phyloP scores from a whole-genome alignment of 1,139 yeast genomes.

The Lodderomyces theae region DNA sequence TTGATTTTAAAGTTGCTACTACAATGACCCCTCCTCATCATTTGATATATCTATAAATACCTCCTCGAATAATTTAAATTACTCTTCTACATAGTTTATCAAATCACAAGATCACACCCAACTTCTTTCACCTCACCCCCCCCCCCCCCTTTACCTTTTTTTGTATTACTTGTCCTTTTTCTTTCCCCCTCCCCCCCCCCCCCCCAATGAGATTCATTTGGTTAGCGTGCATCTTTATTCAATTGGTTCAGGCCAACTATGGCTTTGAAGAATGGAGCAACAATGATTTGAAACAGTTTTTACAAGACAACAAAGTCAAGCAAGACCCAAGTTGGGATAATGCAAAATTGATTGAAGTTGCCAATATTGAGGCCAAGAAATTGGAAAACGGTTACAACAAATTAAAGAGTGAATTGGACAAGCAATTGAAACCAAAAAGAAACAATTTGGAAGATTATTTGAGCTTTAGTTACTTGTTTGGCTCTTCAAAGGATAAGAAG shows the following conservation, averaged over 20 bases:
- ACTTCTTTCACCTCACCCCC: no score
- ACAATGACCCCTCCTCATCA: neutral
- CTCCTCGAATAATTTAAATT: neutral
- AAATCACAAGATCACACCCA: no score
- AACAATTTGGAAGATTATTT: slow-evolving; percentile 19
- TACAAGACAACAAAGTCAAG: slow-evolving; percentile 34
- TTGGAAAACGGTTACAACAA: slow-evolving; percentile 15
- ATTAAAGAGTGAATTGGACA: slow-evolving; percentile 9
- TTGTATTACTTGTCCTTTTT: no score
- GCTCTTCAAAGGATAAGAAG: slow-evolving; percentile 8
- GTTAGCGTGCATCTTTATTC: slow-evolving; percentile 5
- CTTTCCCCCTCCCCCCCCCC: neutral
- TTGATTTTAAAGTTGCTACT: neutral
- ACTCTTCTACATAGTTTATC: no score
- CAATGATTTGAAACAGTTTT: slow-evolving; percentile 27
- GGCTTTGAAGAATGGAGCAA: slow-evolving; percentile 21
- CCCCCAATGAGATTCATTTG: slow-evolving; percentile 5
- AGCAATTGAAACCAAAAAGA: slow-evolving; percentile 7
- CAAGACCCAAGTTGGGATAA: slow-evolving; percentile 20
- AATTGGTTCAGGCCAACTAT: slow-evolving; percentile 8
- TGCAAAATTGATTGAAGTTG: slow-evolving; percentile 33
- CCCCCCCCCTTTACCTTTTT: no score
- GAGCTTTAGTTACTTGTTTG: slow-evolving; percentile 13
- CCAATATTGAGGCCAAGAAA: slow-evolving; percentile 31
- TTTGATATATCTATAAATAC: neutral